Conservation (phyloP, 805 yeast species). For the Hanseniaspora lindneri region DNA sequence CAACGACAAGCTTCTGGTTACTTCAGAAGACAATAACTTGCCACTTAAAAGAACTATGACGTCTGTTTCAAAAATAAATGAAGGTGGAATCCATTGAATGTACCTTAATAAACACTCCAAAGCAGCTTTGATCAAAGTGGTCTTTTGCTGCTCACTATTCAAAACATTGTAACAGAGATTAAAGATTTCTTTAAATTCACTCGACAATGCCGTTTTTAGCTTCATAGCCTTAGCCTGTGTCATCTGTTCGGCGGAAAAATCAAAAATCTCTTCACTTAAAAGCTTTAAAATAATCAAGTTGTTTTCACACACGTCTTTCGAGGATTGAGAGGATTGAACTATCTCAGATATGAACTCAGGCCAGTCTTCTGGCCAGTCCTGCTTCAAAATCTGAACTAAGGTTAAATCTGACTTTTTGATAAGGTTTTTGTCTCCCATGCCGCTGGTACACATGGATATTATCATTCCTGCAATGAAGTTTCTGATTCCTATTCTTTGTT, state of each 20-base stretch:
- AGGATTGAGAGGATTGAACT: constrained; percentile 68
- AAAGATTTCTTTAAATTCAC: constrained; percentile 87
- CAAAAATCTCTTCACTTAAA: constrained; percentile 91
- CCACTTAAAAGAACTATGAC: constrained; percentile 57
- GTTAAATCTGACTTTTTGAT: constrained; percentile 90
- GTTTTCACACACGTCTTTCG: constrained; percentile 91
- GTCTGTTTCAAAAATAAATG: constrained; percentile 80
- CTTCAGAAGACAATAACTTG: constrained; percentile 65
- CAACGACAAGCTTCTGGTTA: constrained; percentile 70
- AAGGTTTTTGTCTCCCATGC: constrained; percentile 67
- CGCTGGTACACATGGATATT: constrained; percentile 58
- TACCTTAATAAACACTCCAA: constrained; percentile 70
- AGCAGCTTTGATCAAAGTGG: constrained; percentile 75
- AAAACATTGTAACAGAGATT: constrained; percentile 86
- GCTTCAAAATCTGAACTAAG: constrained; percentile 84
- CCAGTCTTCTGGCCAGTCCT: constrained; percentile 99
- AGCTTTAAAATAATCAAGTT: constrained; percentile 86
- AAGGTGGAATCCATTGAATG: constrained; percentile 88
- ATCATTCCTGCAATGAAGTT: constrained; percentile 91
- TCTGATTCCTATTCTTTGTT: constrained; percentile 84
- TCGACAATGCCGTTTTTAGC: constrained; percentile 70
- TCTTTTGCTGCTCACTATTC: constrained; percentile 66
- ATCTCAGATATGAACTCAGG: constrained; percentile 92
- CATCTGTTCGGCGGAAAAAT: constrained; percentile 88
- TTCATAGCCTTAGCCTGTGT: constrained; percentile 87